A percentile compares a stretch with the other conserved stretches of the same genome.
These are phyloP conservation scores for Epichloe uncinata DNA, from an alignment of 2,329 filamentous ascomycete genomes.

Conservation along the genomic window DNA sequence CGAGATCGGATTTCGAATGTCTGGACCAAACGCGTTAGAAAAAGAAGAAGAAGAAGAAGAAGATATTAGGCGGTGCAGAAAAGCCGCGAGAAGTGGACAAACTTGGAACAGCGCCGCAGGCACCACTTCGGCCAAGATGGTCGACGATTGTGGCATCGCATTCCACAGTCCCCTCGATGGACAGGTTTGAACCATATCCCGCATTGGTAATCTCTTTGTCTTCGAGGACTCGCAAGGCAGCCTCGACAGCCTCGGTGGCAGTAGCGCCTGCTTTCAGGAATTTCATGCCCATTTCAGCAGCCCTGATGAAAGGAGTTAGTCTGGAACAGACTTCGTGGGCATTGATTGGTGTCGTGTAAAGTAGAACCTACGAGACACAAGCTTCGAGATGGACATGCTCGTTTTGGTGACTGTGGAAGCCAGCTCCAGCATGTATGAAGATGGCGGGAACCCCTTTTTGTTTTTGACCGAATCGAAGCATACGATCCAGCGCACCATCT, in stretches of 20 bases:
- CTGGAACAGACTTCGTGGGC: neutral
- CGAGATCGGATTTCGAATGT: slow-evolving; percentile 84
- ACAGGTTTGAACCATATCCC: slow-evolving; percentile 88
- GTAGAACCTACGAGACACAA: slow-evolving; percentile 62
- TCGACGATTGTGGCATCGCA: slow-evolving; percentile 92
- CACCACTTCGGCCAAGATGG: slow-evolving; percentile 80
- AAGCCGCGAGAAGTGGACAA: slow-evolving; percentile 23
- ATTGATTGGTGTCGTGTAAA: neutral
- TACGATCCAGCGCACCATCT: slow-evolving; percentile 29
- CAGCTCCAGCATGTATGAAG: slow-evolving; percentile 90
- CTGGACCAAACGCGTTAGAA: slow-evolving; percentile 27
- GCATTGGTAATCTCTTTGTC: slow-evolving; percentile 94
- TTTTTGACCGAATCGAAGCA: slow-evolving; percentile 22
- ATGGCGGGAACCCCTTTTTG: slow-evolving; percentile 50
- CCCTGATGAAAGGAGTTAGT: slow-evolving; percentile 37
- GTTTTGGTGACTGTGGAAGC: slow-evolving; percentile 81
- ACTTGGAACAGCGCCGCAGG: slow-evolving; percentile 85
- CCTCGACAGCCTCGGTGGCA: slow-evolving; percentile 80
- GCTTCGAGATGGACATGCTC: slow-evolving; percentile 73
- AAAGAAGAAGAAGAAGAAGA: too few relatives aligned
- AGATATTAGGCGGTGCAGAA: too few relatives aligned
- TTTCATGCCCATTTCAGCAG: slow-evolving; percentile 71
- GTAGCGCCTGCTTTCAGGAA: slow-evolving; percentile 65
- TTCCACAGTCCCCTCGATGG: slow-evolving; percentile 81
- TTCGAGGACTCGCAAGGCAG: slow-evolving; percentile 76